Percentiles rank a stretch among this genome's conserved stretches.
phyloP scores from a whole-genome alignment of 306 rosid species.

The Quercus berberidifolia region DNA sequence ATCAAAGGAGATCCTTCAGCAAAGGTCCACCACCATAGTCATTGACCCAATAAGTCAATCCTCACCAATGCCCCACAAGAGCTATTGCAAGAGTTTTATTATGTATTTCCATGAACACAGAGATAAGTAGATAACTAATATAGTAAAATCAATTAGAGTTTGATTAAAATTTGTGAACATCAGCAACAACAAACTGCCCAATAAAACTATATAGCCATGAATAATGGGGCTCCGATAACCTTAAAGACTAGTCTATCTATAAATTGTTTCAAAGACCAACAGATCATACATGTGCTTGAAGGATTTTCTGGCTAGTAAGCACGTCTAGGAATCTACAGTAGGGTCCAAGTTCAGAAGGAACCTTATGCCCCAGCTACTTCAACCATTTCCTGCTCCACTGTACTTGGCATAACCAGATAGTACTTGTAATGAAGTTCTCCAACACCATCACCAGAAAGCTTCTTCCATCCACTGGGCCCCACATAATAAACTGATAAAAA shows the following conservation, averaged over 20 bases:
- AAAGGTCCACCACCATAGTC: background rate
- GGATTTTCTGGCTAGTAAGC: background rate
- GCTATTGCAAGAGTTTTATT: background rate
- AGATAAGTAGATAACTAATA: background rate
- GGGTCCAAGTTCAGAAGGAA: slow-evolving; percentile 8
- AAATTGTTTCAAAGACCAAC: background rate
- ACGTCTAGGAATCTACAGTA: background rate
- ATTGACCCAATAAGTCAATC: background rate
- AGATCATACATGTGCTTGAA: background rate
- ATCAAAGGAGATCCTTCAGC: background rate
- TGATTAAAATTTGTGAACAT: background rate
- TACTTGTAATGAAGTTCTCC: slow-evolving; percentile 84
- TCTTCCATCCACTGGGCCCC: slow-evolving; percentile 87
- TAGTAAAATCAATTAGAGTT: background rate
- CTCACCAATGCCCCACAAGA: background rate
- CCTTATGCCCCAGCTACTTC: slow-evolving; percentile 62
- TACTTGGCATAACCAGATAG: slow-evolving; percentile 61
- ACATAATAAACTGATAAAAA: slow-evolving; percentile 60
- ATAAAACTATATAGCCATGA: background rate
- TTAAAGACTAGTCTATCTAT: background rate
- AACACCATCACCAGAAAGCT: slow-evolving; percentile 84
- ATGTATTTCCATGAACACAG: background rate
- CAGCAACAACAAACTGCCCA: background rate
- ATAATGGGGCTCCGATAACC: background rate
- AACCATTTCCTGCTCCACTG: slow-evolving; percentile 91